phyloP scores from a whole-genome alignment of 2,329 filamentous ascomycete species.

The Calonectria montana region DNA sequence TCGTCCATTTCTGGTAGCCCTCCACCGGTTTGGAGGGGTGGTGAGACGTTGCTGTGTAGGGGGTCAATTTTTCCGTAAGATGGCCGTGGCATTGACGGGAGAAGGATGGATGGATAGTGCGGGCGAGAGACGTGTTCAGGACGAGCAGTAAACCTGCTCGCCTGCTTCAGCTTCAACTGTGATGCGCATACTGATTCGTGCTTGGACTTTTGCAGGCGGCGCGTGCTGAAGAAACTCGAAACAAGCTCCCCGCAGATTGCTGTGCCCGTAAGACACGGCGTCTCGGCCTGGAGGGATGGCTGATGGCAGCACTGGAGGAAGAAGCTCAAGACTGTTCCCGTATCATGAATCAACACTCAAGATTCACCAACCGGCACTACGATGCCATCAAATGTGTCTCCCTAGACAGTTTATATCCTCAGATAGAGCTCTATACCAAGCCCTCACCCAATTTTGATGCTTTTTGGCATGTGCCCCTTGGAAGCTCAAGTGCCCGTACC shows the following conservation, averaged over 20 bases:
- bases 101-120: neutral
- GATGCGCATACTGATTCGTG: neutral
- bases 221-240: constrained; percentile 11
- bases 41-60: neutral
- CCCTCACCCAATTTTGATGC: constrained; percentile 18
- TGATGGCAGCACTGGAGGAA: neutral
- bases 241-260: constrained; percentile 6
- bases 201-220: neutral
- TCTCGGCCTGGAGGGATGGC: neutral
- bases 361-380: neutral
- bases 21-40: constrained; percentile 10
- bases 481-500: constrained; percentile 30
- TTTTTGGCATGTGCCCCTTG: constrained; percentile 21
- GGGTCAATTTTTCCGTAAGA: neutral
- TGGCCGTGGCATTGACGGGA: neutral
- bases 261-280: constrained; percentile 8
- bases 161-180: neutral
- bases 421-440: neutral
- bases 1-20: constrained; percentile 20
- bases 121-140: neutral
- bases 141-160: neutral
- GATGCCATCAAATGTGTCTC: constrained; percentile 15
- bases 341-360: neutral
- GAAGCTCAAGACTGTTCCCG: neutral
- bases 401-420: neutral